Base-by-base conservation (phyloP, 2,329 filamentous ascomycete genomes). In the Pseudophaeomoniella oleicola region DNA sequence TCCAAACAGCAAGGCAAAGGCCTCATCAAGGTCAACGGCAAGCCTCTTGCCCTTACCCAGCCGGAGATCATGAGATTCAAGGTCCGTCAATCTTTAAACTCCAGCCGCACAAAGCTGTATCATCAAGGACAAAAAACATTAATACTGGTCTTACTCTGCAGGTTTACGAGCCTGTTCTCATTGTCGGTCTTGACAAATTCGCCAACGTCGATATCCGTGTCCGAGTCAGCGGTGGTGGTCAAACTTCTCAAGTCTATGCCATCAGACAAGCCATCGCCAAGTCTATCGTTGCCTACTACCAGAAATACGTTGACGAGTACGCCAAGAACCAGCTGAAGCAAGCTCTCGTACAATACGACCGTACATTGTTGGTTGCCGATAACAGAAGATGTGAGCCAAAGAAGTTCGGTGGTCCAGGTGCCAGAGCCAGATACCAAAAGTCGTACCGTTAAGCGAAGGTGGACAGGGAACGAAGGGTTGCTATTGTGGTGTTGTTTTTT, bases 261-360 rank as follows among this genome's bases (percentile, higher is more conserved):
- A 85, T 96, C 75, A 86, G 90, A 57, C 90, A 98, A 74, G 88
- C 90, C 58, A 96, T 98, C 62, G 79, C 87, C 72, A 98, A 96
- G 79, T 81, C 81, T 58, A 84, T 93, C 63, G 80, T 93, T 60
- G 81, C 86, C 67, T 94, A 94, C 81, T 96, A 94, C 82, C 88
- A 94, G 74, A 94, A 98, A 78, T 98, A 80, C 72, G 85, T 96
- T 69, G 90, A 98, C 63, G 90, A 98, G 82, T 87, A 96, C 82
- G 85, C 82, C 73, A 98, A 98, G 83, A 94, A 96, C 79, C 75
- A 86, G 70, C 78, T 98, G 61, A 98, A 96, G 85, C 81, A 88
- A 71, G 83, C 84, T 53, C 79, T 98, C 54, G 83, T 88, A 59
- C 78, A 86, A 66, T 98, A 88, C 75, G 86, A 94, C 75, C 79